phyloP scores from a whole-genome alignment of 139 green algal genomes.

The Coccomyxa sp. region DNA sequence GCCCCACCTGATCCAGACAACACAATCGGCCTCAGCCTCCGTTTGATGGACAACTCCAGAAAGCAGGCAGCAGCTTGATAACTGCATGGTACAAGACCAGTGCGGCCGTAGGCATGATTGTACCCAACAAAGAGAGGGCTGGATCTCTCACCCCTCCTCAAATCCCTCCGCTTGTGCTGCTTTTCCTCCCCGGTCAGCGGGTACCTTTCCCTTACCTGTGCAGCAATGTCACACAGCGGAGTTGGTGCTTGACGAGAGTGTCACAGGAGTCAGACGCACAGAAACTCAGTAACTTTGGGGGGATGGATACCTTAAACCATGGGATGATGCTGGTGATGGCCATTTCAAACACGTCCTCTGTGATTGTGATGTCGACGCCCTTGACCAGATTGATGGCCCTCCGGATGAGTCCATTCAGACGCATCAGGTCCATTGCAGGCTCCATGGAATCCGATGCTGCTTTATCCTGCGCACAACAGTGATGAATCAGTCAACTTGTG shows the following conservation, averaged over 20 bases:
- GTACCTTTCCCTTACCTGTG: conserved; percentile 4
- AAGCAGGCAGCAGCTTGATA: background rate
- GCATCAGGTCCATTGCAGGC: background rate
- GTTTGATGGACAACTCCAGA: background rate
- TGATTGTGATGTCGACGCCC: background rate
- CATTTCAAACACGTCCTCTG: background rate
- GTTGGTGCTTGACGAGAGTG: no score
- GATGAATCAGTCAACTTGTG: background rate
- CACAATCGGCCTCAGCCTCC: background rate
- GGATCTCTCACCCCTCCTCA: background rate
- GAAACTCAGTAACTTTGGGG: background rate
- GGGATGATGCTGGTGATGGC: background rate
- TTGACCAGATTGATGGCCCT: background rate
- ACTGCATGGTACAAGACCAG: background rate
- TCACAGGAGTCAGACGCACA: background rate
- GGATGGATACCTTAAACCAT: background rate
- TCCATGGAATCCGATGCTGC: background rate
- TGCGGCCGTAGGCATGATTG: background rate
- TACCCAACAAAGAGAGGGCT: background rate
- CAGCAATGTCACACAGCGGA: background rate
- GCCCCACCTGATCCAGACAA: background rate
- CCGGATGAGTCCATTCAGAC: background rate
- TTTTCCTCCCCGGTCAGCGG: background rate
- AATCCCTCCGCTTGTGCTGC: background rate
- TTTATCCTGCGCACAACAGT: background rate